Evolutionary conservation across 2,329 filamentous ascomycete genomes (phyloP).

Genomic region (Gremmenia infestans): DNA sequence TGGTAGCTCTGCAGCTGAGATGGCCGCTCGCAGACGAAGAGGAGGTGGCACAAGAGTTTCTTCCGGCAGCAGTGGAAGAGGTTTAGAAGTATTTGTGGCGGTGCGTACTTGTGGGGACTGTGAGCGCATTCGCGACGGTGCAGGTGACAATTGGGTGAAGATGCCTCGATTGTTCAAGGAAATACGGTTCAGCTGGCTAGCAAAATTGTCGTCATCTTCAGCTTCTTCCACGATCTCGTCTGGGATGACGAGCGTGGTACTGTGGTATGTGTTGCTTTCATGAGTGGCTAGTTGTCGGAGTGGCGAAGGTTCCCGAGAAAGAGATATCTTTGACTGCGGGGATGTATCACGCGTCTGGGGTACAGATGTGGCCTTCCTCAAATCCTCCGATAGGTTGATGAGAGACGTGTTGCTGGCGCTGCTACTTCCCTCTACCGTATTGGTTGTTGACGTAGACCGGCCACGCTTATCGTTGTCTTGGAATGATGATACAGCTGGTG

Average conservation of each 20-base stretch:
- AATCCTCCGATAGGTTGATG: slow-evolving; percentile 2
- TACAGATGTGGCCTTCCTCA: slow-evolving; percentile 12
- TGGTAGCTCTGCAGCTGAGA: slow-evolving; percentile 19
- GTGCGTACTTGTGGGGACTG: slow-evolving; percentile 7
- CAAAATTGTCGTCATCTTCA: slow-evolving; percentile 60
- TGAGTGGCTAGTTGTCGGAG: slow-evolving; percentile 25
- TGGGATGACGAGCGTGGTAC: slow-evolving; percentile 36
- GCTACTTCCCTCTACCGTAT: slow-evolving; percentile 6
- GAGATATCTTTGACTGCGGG: slow-evolving; percentile 12
- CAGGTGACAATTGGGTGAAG: slow-evolving; percentile 27
- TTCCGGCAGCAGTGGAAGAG: slow-evolving; percentile 27
- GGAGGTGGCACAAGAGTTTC: slow-evolving; percentile 14
- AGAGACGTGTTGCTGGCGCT: slow-evolving; percentile 10
- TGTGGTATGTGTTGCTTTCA: slow-evolving; percentile 41
- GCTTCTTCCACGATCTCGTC: slow-evolving; percentile 44
- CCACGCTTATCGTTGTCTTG: slow-evolving; percentile 18
- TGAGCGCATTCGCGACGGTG: slow-evolving; percentile 15
- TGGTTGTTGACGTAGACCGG: slow-evolving; percentile 20
- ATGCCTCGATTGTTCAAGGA: slow-evolving; percentile 17
- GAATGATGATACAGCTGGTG: slow-evolving; percentile 4
- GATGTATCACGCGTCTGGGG: slow-evolving; percentile 19
- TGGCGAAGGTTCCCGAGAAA: slow-evolving; percentile 43
- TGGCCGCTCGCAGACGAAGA: slow-evolving; percentile 15
- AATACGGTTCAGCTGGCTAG: slow-evolving; percentile 32
- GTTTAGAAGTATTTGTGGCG: slow-evolving; percentile 19